Percentiles rank a stretch among this genome's conserved stretches.
phyloP scores from a whole-genome alignment of 352 stramenopile species.

The Pythium phragmiticola region DNA sequence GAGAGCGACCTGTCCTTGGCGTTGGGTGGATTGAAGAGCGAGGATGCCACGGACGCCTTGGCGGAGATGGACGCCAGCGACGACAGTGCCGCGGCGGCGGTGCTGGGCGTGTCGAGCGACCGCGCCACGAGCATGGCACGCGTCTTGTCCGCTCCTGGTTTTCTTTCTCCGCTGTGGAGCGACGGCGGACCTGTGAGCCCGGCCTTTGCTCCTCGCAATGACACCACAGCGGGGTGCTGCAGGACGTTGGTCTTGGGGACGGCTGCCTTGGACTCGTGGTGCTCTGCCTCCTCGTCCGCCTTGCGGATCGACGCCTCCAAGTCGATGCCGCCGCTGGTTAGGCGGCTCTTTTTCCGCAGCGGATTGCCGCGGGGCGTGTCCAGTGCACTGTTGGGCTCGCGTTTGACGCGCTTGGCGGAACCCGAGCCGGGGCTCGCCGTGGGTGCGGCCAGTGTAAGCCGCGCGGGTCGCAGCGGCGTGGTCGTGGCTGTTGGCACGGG shows the following conservation, averaged over 20 bases:
- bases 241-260: conserved; percentile 11
- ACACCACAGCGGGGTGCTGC: conserved; percentile 17
- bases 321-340: conserved; percentile 6
- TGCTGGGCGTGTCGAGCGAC: conserved; percentile 8
- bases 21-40: conserved; percentile 27
- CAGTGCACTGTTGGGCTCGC: conserved; percentile 6
- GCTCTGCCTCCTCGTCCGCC: conserved; percentile 13
- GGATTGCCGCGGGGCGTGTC: conserved; percentile 12
- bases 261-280: not conserved
- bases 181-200: not conserved
- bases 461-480: conserved; percentile 24
- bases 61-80: conserved; percentile 17
- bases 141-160: not conserved
- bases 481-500: conserved; percentile 28
- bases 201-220: conserved; percentile 3
- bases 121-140: conserved; percentile 20
- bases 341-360: conserved; percentile 23
- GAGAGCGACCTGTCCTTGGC: conserved; percentile 25
- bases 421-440: conserved; percentile 22
- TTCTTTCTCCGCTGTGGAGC: not conserved
- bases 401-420: conserved; percentile 26
- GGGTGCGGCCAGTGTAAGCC: conserved; percentile 10
- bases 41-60: conserved; percentile 10
- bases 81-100: conserved; percentile 1
- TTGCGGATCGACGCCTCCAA: conserved; percentile 29